Evolutionary conservation across 2,329 filamentous ascomycete species (phyloP).

Genomic region (Fusarium piperis): DNA sequence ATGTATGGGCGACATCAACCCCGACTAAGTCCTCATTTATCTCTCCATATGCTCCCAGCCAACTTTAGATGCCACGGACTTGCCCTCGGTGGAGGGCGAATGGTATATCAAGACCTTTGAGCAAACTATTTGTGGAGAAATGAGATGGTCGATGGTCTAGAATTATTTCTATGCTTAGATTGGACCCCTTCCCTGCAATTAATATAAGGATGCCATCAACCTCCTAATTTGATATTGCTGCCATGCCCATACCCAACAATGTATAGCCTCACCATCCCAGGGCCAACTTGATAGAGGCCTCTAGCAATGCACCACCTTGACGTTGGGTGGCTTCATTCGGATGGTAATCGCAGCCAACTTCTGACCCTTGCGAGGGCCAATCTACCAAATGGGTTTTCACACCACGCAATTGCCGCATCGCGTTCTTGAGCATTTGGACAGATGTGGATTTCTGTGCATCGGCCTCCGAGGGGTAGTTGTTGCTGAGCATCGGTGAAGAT

Average conservation of each 20-base stretch:
- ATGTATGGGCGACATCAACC: too few relatives aligned
- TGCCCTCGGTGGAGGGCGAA: too few relatives aligned
- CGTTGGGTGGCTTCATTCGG: constrained; percentile 52
- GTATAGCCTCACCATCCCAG: constrained; percentile 8
- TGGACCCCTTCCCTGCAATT: background rate
- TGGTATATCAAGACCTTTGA: too few relatives aligned
- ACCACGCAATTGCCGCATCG: constrained; percentile 44
- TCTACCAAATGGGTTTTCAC: constrained; percentile 51
- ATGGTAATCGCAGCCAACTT: constrained; percentile 55
- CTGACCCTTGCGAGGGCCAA: constrained; percentile 52
- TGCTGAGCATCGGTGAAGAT: constrained; percentile 51
- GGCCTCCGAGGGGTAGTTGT: constrained; percentile 48
- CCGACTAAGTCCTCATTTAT: too few relatives aligned
- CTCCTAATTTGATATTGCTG: background rate
- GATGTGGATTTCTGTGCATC: constrained; percentile 53
- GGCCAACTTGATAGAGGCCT: constrained; percentile 37
- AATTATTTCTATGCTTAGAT: background rate
- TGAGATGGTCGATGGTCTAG: too few relatives aligned
- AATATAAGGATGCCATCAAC: background rate
- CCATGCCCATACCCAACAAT: background rate
- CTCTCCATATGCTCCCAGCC: too few relatives aligned
- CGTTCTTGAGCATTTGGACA: constrained; percentile 46
- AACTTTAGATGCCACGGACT: too few relatives aligned
- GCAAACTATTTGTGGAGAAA: background rate
- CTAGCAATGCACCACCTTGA: constrained; percentile 42